phyloP scores from a whole-genome alignment of 164 flowering plant species.

The Santalum album region DNA sequence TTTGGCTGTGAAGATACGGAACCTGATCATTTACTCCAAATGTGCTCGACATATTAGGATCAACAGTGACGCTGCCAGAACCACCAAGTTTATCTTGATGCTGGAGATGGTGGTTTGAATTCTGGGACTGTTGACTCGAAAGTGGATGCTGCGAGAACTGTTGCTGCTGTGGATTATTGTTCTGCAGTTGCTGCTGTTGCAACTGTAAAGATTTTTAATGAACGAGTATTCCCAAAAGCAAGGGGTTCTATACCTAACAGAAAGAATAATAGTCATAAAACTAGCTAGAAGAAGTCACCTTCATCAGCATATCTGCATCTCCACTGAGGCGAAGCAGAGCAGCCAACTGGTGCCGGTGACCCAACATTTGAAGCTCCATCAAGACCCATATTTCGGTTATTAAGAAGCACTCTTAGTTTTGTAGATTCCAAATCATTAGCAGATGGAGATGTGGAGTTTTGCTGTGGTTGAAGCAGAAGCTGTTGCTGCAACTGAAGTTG shows the following conservation, averaged over 20 bases:
- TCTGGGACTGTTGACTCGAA: conserved; percentile 30
- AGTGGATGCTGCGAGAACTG: conserved; percentile 23
- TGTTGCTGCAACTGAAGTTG: conserved; percentile 34
- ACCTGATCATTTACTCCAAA: conserved; percentile 43
- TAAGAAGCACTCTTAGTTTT: conserved; percentile 27
- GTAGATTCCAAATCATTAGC: conserved; percentile 24
- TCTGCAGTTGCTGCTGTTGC: conserved; percentile 31
- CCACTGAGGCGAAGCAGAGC: conserved; percentile 31
- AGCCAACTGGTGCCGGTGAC: conserved; percentile 35
- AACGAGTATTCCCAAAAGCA: not conserved
- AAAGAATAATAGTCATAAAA: not conserved
- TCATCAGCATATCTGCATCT: conserved; percentile 23
- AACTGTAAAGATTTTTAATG: conserved; percentile 12
- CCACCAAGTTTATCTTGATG: conserved; percentile 32
- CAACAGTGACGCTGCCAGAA: conserved; percentile 18
- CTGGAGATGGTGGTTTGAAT: conserved; percentile 17
- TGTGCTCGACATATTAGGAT: conserved; percentile 30
- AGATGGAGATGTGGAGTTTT: conserved; percentile 26
- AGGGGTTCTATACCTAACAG: not conserved
- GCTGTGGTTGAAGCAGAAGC: conserved; percentile 41
- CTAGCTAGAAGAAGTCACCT: conserved; percentile 17
- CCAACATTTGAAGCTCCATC: conserved; percentile 22
- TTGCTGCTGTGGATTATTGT: conserved; percentile 21
- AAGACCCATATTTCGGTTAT: conserved; percentile 18
- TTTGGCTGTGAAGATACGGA: not conserved